A percentile compares a stretch with the other conserved stretches of the same genome.
These are phyloP conservation scores for Graphium sp. DNA, from an alignment of 2,329 filamentous ascomycete genomes.

Conservation along the genomic window DNA sequence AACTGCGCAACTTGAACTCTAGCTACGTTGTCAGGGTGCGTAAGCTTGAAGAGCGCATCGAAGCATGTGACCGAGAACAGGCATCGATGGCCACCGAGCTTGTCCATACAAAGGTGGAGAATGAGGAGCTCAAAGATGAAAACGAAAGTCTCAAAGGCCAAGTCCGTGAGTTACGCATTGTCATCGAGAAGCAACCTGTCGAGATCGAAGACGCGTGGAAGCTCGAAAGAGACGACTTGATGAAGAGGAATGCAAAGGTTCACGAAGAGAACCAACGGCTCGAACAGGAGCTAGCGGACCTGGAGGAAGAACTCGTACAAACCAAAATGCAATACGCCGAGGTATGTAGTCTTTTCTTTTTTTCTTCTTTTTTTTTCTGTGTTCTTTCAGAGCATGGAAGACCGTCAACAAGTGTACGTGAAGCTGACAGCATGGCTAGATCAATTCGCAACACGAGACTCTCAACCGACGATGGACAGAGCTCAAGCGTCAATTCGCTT, in stretches of 20 bases:
- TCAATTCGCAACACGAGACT: conserved; percentile 54
- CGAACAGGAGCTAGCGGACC: conserved; percentile 78
- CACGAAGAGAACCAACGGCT: conserved; percentile 82
- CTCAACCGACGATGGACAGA: conserved; percentile 66
- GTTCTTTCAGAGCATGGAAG: too few relatives aligned
- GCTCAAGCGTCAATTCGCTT: conserved; percentile 41
- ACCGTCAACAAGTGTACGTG: too few relatives aligned
- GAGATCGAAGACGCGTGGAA: conserved; percentile 74
- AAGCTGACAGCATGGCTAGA: conserved; percentile 23
- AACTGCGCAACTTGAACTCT: conserved; percentile 48
- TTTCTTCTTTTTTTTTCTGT: conserved; percentile 1
- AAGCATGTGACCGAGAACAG: conserved; percentile 81
- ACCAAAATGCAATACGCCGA: conserved; percentile 94
- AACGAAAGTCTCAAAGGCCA: conserved; percentile 80
- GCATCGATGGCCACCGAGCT: conserved; percentile 81
- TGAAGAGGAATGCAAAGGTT: conserved; percentile 83
- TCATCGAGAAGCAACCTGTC: conserved; percentile 78
- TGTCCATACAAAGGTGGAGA: conserved; percentile 83
- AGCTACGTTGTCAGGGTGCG: conserved; percentile 63
- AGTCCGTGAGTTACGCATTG: conserved; percentile 66
- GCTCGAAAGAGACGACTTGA: conserved; percentile 76
- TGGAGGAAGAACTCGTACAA: conserved; percentile 81
- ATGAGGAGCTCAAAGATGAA: conserved; percentile 73
- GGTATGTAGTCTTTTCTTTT: conserved; percentile 40
- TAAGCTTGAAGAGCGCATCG: conserved; percentile 69